phyloP scores from a whole-genome alignment of 1,139 yeast genomes.

The Pneumocystis oryctolagi region DNA sequence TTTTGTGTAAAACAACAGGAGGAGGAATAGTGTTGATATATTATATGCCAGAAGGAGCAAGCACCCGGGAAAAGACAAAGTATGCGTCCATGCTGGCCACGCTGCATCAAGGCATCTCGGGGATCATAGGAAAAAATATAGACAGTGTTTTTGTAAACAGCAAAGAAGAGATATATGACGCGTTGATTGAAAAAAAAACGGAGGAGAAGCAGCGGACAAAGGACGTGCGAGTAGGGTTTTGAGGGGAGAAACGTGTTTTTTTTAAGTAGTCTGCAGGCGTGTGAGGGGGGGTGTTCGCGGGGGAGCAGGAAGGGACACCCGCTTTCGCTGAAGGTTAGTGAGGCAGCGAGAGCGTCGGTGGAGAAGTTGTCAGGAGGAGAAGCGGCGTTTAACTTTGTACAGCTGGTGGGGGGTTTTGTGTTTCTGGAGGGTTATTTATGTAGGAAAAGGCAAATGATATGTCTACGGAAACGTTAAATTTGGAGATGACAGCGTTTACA shows the following conservation, averaged over 20 bases:
- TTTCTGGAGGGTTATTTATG: conserved; percentile 3
- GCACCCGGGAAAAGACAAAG: conserved; percentile 78
- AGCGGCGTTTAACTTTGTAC: not conserved
- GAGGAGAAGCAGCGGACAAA: conserved; percentile 27
- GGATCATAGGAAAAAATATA: too few species aligned
- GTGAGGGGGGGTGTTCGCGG: too few species aligned
- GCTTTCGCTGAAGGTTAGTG: too few species aligned
- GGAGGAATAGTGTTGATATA: too few species aligned
- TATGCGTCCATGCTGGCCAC: conserved; percentile 84
- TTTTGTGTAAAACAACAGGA: too few species aligned
- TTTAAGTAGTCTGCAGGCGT: too few species aligned
- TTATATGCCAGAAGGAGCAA: too few species aligned
- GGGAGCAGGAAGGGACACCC: too few species aligned
- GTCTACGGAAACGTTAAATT: conserved; percentile 20
- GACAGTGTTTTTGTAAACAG: conserved; percentile 42
- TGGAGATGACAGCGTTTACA: conserved; percentile 14
- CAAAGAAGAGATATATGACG: conserved; percentile 40
- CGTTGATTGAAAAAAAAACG: conserved; percentile 32
- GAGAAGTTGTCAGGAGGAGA: conserved; percentile 22
- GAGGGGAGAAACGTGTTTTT: too few species aligned
- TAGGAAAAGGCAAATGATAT: conserved; percentile 23
- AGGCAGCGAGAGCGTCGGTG: too few species aligned
- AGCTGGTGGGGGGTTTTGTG: conserved; percentile 4
- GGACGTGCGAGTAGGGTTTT: too few species aligned
- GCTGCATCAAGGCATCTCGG: conserved; percentile 46